phyloP scores from a whole-genome alignment of 441 rosid species.

The Daphne laureola region DNA sequence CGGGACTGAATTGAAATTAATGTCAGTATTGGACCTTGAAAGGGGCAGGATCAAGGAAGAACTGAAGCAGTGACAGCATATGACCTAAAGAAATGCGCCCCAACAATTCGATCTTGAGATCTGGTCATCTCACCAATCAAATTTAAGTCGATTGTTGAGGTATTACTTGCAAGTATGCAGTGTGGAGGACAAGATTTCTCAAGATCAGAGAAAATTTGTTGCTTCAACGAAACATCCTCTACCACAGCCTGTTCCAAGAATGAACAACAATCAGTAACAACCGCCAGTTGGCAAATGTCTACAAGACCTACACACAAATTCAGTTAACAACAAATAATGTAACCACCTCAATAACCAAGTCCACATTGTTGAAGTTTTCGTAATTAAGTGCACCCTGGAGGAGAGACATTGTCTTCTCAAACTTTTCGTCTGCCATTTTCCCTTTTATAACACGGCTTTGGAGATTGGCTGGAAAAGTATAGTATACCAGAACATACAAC shows the following conservation, averaged over 20 bases:
- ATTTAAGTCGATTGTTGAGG: slow-evolving; percentile 86
- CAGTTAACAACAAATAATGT: background rate
- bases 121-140: slow-evolving; percentile 65
- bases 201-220: slow-evolving; percentile 77
- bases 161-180: slow-evolving; percentile 81
- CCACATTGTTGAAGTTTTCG: slow-evolving; percentile 76
- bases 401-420: slow-evolving; percentile 68
- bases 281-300: slow-evolving; percentile 11
- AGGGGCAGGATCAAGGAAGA: slow-evolving; percentile 2
- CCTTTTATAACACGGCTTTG: slow-evolving; percentile 84
- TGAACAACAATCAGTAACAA: slow-evolving; percentile 15
- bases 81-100: slow-evolving; percentile 96
- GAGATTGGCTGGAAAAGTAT: slow-evolving; percentile 51
- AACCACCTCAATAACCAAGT: slow-evolving; percentile 84
- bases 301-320: background rate
- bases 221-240: slow-evolving; percentile 78
- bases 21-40: slow-evolving; percentile 3
- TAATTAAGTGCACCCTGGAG: slow-evolving; percentile 70
- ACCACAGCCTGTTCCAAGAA: slow-evolving; percentile 68
- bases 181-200: slow-evolving; percentile 77
- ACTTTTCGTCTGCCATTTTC: slow-evolving; percentile 63
- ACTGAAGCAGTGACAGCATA: slow-evolving; percentile 1
- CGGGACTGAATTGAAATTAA: slow-evolving; percentile 51
- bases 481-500: slow-evolving; percentile 1
- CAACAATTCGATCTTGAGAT: slow-evolving; percentile 70